These are phyloP conservation scores for Pseudevernia furfuracea DNA, from an alignment of 495 filamentous ascomycete species.

Conservation along the genomic window DNA sequence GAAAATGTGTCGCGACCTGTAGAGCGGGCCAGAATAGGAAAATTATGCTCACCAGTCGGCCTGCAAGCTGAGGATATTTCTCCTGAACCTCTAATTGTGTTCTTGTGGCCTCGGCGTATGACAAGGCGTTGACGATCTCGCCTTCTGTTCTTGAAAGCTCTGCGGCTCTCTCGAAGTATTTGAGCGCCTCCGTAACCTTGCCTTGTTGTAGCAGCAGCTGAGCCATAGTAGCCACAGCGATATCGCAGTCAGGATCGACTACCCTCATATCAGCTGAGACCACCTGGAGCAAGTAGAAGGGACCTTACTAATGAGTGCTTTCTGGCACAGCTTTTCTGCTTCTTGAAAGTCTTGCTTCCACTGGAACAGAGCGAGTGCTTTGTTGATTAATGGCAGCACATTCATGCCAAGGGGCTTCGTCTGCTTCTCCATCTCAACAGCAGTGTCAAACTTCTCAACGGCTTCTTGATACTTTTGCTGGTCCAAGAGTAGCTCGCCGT, in stretches of 20 bases:
- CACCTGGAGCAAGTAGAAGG: neutral
- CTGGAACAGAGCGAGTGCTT: conserved; percentile 92
- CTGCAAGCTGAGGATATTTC: conserved; percentile 92
- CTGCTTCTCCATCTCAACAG: conserved; percentile 95
- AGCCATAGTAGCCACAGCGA: conserved; percentile 98
- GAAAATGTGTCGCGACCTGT: neutral
- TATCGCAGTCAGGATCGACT: conserved; percentile 99
- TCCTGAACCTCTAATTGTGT: conserved; percentile 97
- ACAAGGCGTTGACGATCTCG: conserved; percentile 92
- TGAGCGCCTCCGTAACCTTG: conserved; percentile 89
- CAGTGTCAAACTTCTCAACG: conserved; percentile 96
- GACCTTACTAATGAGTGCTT: conserved; percentile 88
- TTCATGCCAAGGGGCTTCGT: conserved; percentile 92
- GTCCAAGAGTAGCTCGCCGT: conserved; percentile 94
- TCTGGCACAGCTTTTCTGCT: conserved; percentile 93
- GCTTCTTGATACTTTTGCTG: conserved; percentile 92
- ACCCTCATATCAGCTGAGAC: conserved; percentile 9
- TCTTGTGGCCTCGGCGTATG: conserved; percentile 92
- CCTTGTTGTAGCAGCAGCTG: conserved; percentile 97
- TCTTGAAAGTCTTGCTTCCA: conserved; percentile 95
- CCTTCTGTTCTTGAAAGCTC: conserved; percentile 92
- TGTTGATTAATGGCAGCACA: conserved; percentile 96
- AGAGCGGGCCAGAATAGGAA: neutral
- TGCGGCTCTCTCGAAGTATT: conserved; percentile 94
- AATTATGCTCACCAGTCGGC: conserved; percentile 43